Conservation (phyloP, 1,284 basidiomycete species). For the Rhodotorula sp. region DNA sequence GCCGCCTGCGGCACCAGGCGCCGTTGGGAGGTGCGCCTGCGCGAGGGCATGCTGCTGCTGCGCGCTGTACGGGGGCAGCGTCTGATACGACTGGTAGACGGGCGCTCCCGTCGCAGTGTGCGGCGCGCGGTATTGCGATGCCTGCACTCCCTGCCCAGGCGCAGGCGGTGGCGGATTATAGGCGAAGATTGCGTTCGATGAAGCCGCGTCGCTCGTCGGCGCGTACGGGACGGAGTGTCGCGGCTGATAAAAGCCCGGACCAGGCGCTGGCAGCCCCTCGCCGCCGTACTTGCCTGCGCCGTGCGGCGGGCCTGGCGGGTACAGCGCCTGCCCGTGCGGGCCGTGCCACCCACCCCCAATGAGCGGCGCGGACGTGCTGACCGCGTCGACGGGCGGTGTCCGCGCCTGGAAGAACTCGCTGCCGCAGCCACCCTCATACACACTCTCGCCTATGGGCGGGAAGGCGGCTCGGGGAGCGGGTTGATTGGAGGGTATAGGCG, state of each 20-base stretch:
- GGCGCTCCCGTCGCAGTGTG: background rate
- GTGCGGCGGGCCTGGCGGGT: background rate
- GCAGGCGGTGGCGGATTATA: constrained; percentile 26
- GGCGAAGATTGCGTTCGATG: constrained; percentile 19
- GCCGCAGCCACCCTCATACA: background rate
- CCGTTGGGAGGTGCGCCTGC: background rate
- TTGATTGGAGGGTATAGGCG: background rate
- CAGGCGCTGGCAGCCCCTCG: background rate
- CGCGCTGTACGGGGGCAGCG: background rate
- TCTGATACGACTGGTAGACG: constrained; percentile 8
- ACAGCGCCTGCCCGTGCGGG: background rate
- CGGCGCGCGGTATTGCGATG: background rate
- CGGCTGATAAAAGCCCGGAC: constrained; percentile 24
- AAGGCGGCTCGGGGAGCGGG: constrained; percentile 4
- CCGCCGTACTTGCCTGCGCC: background rate
- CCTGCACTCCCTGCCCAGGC: background rate
- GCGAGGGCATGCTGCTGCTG: background rate
- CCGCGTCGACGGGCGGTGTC: background rate
- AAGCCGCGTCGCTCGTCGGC: background rate
- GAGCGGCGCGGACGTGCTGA: constrained; percentile 12
- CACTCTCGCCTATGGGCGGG: constrained; percentile 7
- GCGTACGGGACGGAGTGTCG: constrained; percentile 23
- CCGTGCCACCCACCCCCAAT: background rate
- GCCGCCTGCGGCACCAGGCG: background rate
- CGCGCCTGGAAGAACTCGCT: background rate